These are phyloP conservation scores for Gastrolobium villosum DNA, from an alignment of 306 rosid genomes.

Conservation along the genomic window DNA sequence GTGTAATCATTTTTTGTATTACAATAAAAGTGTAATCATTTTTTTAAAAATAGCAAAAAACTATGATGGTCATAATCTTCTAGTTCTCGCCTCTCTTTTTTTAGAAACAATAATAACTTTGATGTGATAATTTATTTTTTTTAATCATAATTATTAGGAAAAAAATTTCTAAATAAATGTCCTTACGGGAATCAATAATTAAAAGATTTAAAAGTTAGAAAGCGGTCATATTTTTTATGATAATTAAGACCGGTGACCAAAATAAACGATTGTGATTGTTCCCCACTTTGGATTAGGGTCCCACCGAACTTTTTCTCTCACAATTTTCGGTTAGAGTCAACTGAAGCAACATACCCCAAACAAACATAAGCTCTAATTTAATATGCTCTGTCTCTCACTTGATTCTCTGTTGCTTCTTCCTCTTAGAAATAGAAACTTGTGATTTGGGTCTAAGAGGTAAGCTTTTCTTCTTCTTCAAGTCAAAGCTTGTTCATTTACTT, in stretches of 20 bases:
- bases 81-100: too few relatives aligned
- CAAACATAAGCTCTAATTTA: background rate
- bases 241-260: background rate
- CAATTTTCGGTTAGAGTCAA: background rate
- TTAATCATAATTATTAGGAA: too few relatives aligned
- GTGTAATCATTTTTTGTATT: too few relatives aligned
- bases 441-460: background rate
- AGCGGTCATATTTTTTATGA: too few relatives aligned
- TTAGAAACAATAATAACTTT: too few relatives aligned
- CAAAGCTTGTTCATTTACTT: background rate
- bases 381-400: background rate
- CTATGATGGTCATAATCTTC: too few relatives aligned
- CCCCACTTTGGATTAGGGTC: background rate
- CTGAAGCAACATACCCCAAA: background rate
- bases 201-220: too few relatives aligned
- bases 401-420: background rate
- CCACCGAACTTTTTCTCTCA: background rate
- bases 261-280: constrained; percentile 47
- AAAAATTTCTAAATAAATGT: too few relatives aligned
- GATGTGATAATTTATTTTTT: too few relatives aligned
- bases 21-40: too few relatives aligned
- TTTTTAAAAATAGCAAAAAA: too few relatives aligned
- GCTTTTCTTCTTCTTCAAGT: background rate
- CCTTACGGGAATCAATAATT: too few relatives aligned
- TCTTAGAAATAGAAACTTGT: background rate